Conservation (phyloP, 345 rosid species). For the Euphorbia lathyris region DNA sequence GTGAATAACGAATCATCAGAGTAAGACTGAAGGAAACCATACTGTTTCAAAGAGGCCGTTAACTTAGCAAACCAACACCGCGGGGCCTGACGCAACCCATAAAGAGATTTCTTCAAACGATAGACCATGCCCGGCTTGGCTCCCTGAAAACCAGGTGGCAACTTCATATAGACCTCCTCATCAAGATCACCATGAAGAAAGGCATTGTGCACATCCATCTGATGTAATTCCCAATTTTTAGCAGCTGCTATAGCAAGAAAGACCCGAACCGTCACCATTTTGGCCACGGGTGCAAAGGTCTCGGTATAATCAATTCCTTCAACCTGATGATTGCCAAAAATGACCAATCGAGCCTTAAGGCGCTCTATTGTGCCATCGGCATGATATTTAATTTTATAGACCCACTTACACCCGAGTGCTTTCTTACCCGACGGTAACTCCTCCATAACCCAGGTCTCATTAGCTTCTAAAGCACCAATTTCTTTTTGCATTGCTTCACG, state of each 20-base stretch:
- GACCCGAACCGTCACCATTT: not conserved
- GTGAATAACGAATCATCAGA: too few relatives aligned
- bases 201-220: not conserved
- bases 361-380: not conserved
- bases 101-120: not conserved
- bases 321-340: not conserved
- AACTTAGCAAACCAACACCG: too few relatives aligned
- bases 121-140: not conserved
- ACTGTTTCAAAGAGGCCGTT: too few relatives aligned
- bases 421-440: not conserved
- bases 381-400: not conserved
- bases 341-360: not conserved
- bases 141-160: not conserved
- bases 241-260: not conserved
- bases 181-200: not conserved
- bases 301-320: not conserved
- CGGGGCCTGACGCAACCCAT: too few relatives aligned
- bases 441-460: not conserved
- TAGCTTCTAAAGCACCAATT: not conserved
- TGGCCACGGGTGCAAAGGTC: not conserved
- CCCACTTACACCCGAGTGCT: not conserved
- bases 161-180: not conserved
- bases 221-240: not conserved
- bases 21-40: too few relatives aligned
- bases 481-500: not conserved